Conservation (phyloP, 2,329 filamentous ascomycete species). For the Alternaria novae-zelandiae region DNA sequence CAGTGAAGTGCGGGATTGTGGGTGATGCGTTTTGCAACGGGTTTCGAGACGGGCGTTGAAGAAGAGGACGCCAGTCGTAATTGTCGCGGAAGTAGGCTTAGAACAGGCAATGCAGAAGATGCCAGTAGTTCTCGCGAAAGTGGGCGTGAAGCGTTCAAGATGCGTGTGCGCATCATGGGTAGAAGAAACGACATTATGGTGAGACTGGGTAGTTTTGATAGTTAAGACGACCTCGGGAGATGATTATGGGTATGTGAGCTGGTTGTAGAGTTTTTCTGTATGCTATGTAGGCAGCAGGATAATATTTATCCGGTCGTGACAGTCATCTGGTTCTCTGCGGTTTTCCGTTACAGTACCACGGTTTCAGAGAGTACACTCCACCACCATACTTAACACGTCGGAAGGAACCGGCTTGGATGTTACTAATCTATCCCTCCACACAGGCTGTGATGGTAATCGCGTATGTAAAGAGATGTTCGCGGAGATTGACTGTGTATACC, state of each 20-base stretch:
- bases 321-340: background rate
- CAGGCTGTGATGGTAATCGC: background rate
- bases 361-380: background rate
- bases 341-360: background rate
- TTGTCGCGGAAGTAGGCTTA: too few species aligned
- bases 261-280: background rate
- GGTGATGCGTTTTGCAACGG: accelerated
- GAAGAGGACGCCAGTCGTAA: slow-evolving; percentile 22
- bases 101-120: slow-evolving; percentile 12
- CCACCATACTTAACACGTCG: background rate
- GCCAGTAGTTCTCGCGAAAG: background rate
- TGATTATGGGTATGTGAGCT: background rate
- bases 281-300: background rate
- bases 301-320: background rate
- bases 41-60: background rate
- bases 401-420: background rate
- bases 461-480: background rate
- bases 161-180: background rate
- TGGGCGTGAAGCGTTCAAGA: background rate
- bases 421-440: accelerated
- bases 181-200: background rate
- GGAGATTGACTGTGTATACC: accelerated
- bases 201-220: background rate
- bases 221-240: background rate
- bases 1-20: background rate